Conservation (phyloP, 768 basidiomycete species). For the Polyporus arcularius region DNA sequence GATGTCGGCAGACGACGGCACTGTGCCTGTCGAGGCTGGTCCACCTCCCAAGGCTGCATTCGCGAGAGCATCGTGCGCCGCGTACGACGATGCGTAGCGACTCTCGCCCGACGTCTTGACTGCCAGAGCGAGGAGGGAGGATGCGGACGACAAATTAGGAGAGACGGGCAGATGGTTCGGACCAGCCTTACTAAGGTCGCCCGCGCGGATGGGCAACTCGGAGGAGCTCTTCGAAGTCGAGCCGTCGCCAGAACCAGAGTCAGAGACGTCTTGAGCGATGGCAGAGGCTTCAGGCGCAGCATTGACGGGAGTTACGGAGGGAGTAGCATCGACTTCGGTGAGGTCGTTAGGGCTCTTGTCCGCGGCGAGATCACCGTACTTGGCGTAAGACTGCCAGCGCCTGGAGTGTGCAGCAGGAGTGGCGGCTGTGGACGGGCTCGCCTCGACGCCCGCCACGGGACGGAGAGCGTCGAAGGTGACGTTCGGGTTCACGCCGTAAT, state of each 20-base stretch:
- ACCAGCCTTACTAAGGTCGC: neutral
- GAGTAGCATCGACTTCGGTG: neutral
- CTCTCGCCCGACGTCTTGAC: neutral
- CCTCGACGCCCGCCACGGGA: conserved; percentile 4
- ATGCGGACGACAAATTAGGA: neutral
- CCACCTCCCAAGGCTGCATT: neutral
- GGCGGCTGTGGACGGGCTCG: conserved; percentile 1
- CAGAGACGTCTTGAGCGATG: neutral
- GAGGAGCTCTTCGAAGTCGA: neutral
- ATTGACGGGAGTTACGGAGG: neutral
- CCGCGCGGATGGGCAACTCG: no score
- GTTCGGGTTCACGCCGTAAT: conserved; percentile 17
- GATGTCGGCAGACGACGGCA: neutral
- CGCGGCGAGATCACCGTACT: no score
- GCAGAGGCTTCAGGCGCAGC: neutral
- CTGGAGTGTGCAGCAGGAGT: neutral
- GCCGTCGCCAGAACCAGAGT: neutral
- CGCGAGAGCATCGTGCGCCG: conserved; percentile 3
- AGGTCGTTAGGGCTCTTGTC: no score
- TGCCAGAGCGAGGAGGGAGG: neutral
- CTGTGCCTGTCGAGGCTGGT: neutral
- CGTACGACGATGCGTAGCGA: conserved; percentile 5
- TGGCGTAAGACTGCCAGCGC: conserved; percentile 1
- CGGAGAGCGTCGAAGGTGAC: conserved; percentile 1
- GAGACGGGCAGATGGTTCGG: neutral